Percentiles rank a stretch among this genome's conserved stretches.
Evolutionary conservation across 495 filamentous ascomycete species (phyloP).

Genomic region (Oleoguttula mirabilis): DNA sequence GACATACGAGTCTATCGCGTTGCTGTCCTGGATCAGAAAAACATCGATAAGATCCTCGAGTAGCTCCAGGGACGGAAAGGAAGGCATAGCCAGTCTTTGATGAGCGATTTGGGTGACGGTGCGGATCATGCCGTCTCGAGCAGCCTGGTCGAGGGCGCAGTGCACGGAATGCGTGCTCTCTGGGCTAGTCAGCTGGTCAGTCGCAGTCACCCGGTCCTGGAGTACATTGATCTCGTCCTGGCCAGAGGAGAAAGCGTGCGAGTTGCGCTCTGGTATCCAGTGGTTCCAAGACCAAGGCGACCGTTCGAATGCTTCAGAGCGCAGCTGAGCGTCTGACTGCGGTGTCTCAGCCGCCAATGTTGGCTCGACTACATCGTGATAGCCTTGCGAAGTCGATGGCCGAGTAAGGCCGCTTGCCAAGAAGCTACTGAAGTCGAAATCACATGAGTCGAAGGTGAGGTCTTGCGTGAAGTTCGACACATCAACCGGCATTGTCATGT

Average conservation of each 20-base stretch:
- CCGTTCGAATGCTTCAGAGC: constrained; percentile 7
- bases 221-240: constrained; percentile 7
- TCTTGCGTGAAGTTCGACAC: constrained; percentile 10
- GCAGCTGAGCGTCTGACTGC: constrained; percentile 5
- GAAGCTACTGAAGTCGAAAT: constrained; percentile 14
- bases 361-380: not conserved
- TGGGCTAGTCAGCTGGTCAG: constrained; percentile 10
- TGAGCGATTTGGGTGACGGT: constrained; percentile 6
- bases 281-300: constrained; percentile 13
- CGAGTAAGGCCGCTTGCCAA: constrained; percentile 7
- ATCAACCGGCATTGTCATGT: constrained; percentile 2
- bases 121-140: constrained; percentile 11
- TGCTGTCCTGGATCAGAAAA: constrained; percentile 40
- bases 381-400: constrained; percentile 7
- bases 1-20: constrained; percentile 41
- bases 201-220: constrained; percentile 2
- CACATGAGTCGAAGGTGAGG: constrained; percentile 3
- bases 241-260: constrained; percentile 2
- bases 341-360: not conserved
- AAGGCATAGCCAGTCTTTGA: constrained; percentile 24
- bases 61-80: constrained; percentile 46
- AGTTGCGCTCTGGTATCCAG: constrained; percentile 13
- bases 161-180: not conserved
- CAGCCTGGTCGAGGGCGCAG: not conserved
- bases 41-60: constrained; percentile 48